Evolutionary conservation across 2,329 filamentous ascomycete species (phyloP), one percentile per base, ranked within the genome.

Genomic region (Venturia pyrina): DNA sequence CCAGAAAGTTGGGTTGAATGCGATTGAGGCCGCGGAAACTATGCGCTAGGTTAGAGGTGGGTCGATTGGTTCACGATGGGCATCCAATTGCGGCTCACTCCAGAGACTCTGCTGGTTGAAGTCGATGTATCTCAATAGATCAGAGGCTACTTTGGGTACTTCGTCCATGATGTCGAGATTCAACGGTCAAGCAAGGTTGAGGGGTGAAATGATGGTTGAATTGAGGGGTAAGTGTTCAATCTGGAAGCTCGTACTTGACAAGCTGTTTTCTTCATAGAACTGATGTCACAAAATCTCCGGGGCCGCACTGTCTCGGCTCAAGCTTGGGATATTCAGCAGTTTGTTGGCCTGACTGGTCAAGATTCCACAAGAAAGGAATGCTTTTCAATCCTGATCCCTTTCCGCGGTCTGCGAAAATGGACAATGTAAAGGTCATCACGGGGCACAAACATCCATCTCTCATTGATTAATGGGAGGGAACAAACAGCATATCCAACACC

Each of bases 1-100:
- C 95, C 95, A 99, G 78, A 97, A 98, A n/a, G 95, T 88, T 28
- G 95, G 95, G 78, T 99, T 99, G 79, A 99, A 98, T 62, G 88
- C 84, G 78, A 99, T 96, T 64, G 90, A 85, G 66, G 82, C 83
- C 61, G 88, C 90, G 70, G 91, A 90, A 71, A 95, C 93, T 96
- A 68, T 43, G 59, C 10, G 64, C 37, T 50, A 59, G 53, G 28
- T 50, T 15, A 63, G 40, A 43, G 13, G 59, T 43, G 37, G 37
- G 53, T 32, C 50, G 24, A 65, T 32, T 57, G 15, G 48, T 65
- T 28, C 13, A 40, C 5, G 37, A 21, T 53, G 21, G 37, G 8
- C 48, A n/a, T 44, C 37, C 40, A 62, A 66, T 50, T 32, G 24
- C 48, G 46, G 76, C 78, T 68, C 71, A 82, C 80, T 71, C 78